Evolutionary conservation across 768 basidiomycete genomes (phyloP), one percentile per base, ranked within the genome.

Genomic region (Cyclocybe cylindracea): DNA sequence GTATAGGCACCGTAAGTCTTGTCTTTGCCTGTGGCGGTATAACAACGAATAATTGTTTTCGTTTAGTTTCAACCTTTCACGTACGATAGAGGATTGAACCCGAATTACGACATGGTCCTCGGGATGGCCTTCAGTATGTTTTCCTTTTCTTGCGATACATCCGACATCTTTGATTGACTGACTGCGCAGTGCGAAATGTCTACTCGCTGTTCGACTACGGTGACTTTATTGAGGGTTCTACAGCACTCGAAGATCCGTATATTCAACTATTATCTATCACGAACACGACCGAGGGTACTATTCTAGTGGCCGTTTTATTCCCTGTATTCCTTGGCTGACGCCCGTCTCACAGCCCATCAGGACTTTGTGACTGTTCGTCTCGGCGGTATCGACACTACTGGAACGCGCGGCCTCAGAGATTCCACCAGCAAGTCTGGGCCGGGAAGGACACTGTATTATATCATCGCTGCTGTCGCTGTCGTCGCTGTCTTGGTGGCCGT

Each of bases 41-140:
- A 13, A 16, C 16, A 16, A 16, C 16, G 16, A 16, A 16, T 16
- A 16, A 16, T 16, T 16, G 16, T 34, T 46, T 16, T 46, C 38
- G 39, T 46, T 18, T 51, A 88, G 87, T 90, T 89, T 70, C 88
- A 89, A 57, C 87, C 87, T 5, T 78, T 82, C 39, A 77, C 79
- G 7, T 80, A 77, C 42, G 71, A 78, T 44, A 63, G 68, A 38
- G 74, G 74, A 37, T 19, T 53, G 6, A 60, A 58, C 46, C 71
- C 77, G 29, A 73, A 65, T 29, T 89, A 76, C 55, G 87, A 89
- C 60, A 77, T 85, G 64, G 78, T 89, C 40, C 72, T 89, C 40
- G 88, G 88, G 49, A 89, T 89, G 85, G 76, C 80, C 7, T 89
- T 88, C 70, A 66, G 86, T 86, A 57, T 60, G 83, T 74, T 6